These are phyloP conservation scores for Phanerodontia chrysosporium DNA, from an alignment of 768 basidiomycete genomes.

Conservation along the genomic window DNA sequence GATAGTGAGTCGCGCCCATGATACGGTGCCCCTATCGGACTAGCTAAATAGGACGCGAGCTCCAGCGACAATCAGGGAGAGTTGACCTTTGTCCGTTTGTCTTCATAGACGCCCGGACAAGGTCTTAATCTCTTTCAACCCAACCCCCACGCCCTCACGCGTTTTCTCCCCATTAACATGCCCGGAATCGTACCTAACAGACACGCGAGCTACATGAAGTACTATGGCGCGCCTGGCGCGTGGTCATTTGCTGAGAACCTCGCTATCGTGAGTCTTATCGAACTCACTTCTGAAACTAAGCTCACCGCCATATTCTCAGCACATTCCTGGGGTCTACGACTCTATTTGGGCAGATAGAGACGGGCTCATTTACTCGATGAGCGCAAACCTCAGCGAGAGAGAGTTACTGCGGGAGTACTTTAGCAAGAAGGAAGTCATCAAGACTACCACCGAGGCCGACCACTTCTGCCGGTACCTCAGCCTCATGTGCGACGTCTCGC, in stretches of 20 bases:
- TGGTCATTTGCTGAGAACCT: background rate
- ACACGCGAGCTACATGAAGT: background rate
- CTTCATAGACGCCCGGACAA: background rate
- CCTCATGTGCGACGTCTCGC: background rate
- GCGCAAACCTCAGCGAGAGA: background rate
- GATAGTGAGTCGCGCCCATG: background rate
- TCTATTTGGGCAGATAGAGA: background rate
- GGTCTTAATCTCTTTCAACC: background rate
- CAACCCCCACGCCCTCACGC: background rate
- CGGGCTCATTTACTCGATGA: background rate
- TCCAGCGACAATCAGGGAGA: background rate
- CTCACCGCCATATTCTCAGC: background rate
- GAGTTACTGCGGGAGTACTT: background rate
- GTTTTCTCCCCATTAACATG: background rate
- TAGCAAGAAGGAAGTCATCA: background rate
- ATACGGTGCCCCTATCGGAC: background rate
- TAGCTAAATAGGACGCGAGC: background rate
- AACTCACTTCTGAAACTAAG: background rate
- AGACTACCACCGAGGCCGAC: background rate
- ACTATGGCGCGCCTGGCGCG: background rate
- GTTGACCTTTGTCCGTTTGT: background rate
- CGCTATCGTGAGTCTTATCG: background rate
- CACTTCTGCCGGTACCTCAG: background rate
- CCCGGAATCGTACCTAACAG: background rate
- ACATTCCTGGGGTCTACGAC: background rate